These are phyloP conservation scores for Phialophora tarda DNA, from an alignment of 2,329 filamentous ascomycete species.

Conservation along the genomic window DNA sequence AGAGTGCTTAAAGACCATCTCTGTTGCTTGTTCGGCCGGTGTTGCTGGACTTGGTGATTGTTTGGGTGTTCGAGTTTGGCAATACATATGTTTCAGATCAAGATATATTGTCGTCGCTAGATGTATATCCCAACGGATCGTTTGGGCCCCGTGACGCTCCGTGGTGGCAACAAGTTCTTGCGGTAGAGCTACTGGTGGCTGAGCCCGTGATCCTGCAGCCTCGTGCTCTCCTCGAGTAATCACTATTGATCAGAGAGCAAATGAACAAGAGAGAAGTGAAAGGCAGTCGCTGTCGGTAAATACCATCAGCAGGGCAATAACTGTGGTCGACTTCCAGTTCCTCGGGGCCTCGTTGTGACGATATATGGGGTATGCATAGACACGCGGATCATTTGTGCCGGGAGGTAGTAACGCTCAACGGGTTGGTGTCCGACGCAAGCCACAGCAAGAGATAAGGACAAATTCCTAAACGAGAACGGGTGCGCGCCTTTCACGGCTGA, in stretches of 20 bases:
- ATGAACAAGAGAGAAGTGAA: neutral
- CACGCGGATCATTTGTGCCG: neutral
- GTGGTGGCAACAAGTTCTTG: neutral
- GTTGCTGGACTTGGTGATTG: neutral
- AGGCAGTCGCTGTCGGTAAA: neutral
- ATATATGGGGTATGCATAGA: neutral
- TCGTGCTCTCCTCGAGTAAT: neutral
- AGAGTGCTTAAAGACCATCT: slow-evolving; percentile 9
- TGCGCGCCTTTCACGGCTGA: neutral
- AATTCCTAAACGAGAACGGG: neutral
- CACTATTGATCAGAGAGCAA: neutral
- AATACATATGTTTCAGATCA: neutral
- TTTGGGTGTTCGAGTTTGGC: neutral
- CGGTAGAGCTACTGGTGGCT: neutral
- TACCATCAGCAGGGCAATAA: neutral
- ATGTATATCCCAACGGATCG: neutral
- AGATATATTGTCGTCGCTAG: neutral
- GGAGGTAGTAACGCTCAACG: neutral
- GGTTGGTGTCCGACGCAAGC: neutral
- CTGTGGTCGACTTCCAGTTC: neutral
- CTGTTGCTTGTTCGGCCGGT: neutral
- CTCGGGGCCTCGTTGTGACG: neutral
- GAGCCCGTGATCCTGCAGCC: slow-evolving; percentile 3
- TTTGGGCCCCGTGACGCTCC: neutral
- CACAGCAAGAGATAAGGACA: neutral